Evolutionary conservation across 805 yeast species (phyloP).

Genomic region (Sungouiella thailandica): DNA sequence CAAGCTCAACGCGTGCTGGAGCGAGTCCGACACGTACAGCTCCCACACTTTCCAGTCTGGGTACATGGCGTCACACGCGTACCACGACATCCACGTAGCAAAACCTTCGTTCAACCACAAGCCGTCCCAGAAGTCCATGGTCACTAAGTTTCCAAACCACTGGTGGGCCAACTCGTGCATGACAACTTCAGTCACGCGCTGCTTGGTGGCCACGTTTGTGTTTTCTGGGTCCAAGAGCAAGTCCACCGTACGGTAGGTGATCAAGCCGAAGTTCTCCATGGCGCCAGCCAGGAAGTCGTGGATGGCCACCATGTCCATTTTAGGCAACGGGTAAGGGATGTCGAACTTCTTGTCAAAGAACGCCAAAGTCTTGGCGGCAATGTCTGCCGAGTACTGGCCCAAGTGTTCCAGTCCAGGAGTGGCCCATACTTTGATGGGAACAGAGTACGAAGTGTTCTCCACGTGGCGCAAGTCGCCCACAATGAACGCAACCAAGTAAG

Average conservation of each 20-base stretch:
- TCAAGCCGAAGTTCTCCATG: slow-evolving; percentile 82
- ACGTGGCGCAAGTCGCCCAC: slow-evolving; percentile 76
- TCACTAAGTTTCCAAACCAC: slow-evolving; percentile 87
- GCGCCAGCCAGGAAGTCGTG: slow-evolving; percentile 86
- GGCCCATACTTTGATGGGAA: slow-evolving; percentile 77
- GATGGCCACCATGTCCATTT: slow-evolving; percentile 76
- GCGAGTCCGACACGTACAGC: slow-evolving; percentile 69
- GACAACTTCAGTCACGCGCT: slow-evolving; percentile 79
- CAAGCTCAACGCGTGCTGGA: slow-evolving; percentile 68
- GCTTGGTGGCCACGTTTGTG: slow-evolving; percentile 58
- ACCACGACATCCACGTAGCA: slow-evolving; percentile 91
- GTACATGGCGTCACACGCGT: slow-evolving; percentile 66
- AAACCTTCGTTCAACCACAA: slow-evolving; percentile 87
- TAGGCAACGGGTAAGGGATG: slow-evolving; percentile 74
- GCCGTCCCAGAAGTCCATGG: slow-evolving; percentile 93
- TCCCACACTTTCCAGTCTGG: slow-evolving; percentile 91
- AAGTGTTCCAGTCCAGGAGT: slow-evolving; percentile 71
- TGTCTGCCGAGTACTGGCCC: slow-evolving; percentile 68
- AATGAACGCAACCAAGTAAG: slow-evolving; percentile 80
- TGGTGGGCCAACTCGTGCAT: slow-evolving; percentile 89
- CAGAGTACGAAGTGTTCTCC: slow-evolving; percentile 58
- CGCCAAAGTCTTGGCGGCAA: slow-evolving; percentile 69
- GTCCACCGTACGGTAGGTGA: slow-evolving; percentile 76
- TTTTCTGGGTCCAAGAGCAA: slow-evolving; percentile 66
- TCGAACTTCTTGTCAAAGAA: slow-evolving; percentile 72